Evolutionary conservation across 2,329 filamentous ascomycete species (phyloP).

Genomic region (Cadophora gregata): DNA sequence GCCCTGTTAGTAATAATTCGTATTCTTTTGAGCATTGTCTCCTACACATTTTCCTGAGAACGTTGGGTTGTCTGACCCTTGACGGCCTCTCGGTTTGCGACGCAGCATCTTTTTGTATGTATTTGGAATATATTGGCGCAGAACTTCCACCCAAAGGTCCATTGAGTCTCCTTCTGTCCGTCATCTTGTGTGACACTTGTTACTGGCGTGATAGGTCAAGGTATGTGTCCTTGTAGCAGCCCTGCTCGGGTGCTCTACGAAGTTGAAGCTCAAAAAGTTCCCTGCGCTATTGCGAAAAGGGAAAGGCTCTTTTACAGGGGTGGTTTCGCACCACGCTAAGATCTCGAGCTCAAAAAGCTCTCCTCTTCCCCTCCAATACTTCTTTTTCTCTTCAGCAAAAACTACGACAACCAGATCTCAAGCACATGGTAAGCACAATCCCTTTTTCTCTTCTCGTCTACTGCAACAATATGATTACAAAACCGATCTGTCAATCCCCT

Average conservation of each 20-base stretch:
- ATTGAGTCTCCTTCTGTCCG: slow-evolving; percentile 89
- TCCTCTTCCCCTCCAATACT: background rate
- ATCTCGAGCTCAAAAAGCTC: slow-evolving; percentile 21
- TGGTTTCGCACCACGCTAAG: slow-evolving; percentile 8
- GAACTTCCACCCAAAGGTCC: slow-evolving; percentile 79
- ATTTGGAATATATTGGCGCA: slow-evolving; percentile 71
- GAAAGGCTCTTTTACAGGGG: slow-evolving; percentile 11
- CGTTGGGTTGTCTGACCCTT: slow-evolving; percentile 67
- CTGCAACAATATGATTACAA: slow-evolving; percentile 65
- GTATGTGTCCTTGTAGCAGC: no score
- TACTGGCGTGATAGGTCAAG: no score
- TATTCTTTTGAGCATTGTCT: slow-evolving; percentile 29
- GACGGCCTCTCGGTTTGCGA: slow-evolving; percentile 54
- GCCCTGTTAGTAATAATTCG: slow-evolving; percentile 15
- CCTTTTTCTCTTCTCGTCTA: slow-evolving; percentile 10
- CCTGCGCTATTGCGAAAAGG: slow-evolving; percentile 6
- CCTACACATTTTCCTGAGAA: slow-evolving; percentile 87
- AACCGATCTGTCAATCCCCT: slow-evolving; percentile 84
- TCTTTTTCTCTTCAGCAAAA: slow-evolving; percentile 14
- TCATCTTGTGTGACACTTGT: slow-evolving; percentile 61
- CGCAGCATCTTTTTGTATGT: slow-evolving; percentile 53
- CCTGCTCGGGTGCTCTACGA: no score
- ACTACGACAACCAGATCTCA: slow-evolving; percentile 21
- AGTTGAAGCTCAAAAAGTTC: slow-evolving; percentile 14
- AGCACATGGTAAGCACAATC: slow-evolving; percentile 22